Conservation (phyloP, 257 asterid genomes). For the Solanum chilense region DNA sequence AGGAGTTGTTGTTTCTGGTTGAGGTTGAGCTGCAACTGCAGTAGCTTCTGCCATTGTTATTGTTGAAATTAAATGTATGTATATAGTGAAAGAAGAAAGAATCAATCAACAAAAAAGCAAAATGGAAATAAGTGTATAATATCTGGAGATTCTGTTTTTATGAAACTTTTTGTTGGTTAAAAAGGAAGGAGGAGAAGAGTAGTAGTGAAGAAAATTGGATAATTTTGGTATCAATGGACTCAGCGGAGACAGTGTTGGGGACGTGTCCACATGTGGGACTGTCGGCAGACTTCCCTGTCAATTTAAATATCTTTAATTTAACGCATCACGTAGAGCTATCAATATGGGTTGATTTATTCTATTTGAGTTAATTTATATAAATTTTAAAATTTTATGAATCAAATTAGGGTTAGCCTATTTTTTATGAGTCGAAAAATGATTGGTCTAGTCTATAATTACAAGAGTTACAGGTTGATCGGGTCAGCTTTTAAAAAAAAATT, state of each 20-base stretch:
- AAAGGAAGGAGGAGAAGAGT: neutral
- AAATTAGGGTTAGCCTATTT: no score
- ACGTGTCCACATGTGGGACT: neutral
- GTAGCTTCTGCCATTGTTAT: neutral
- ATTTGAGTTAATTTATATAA: no score
- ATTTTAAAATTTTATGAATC: no score
- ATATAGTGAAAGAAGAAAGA: neutral
- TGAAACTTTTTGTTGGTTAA: neutral
- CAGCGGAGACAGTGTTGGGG: neutral
- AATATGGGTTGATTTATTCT: rapidly evolving
- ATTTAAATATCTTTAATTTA: no score
- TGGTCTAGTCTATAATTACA: no score
- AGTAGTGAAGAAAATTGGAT: neutral
- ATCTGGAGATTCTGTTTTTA: neutral
- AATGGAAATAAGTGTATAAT: neutral
- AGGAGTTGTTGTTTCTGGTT: neutral
- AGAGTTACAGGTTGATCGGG: no score
- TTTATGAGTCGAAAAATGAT: no score
- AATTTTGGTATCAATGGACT: neutral
- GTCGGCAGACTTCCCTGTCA: neutral
- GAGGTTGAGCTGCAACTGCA: neutral
- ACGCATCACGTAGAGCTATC: no score
- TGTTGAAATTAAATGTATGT: neutral
- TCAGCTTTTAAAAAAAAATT: no score
- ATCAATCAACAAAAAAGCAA: neutral